phyloP scores from a whole-genome alignment of 1,284 basidiomycete species.

The Chondrostereum purpureum region DNA sequence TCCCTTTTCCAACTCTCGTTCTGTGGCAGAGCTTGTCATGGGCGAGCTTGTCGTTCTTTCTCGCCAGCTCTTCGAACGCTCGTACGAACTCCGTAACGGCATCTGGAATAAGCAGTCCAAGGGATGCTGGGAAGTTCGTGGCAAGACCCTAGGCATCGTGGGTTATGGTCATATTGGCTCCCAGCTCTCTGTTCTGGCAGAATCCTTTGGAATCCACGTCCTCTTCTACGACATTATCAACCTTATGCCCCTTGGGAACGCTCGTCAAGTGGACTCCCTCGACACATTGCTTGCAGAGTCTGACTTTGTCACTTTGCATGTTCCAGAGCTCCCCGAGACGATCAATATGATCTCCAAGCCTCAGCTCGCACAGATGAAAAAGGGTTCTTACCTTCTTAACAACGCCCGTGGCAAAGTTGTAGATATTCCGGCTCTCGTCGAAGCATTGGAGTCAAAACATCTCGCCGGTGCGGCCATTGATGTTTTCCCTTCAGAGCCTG shows the following conservation, averaged over 20 bases:
- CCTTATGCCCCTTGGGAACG: conserved; percentile 96
- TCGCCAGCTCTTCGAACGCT: conserved; percentile 88
- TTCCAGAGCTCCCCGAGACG: conserved; percentile 95
- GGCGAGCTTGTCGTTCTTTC: conserved; percentile 92
- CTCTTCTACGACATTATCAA: conserved; percentile 95
- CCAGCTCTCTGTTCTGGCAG: conserved; percentile 95
- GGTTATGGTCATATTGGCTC: conserved; percentile 99
- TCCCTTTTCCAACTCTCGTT: conserved; percentile 98
- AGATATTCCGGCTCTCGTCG: conserved; percentile 87
- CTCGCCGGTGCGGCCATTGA: conserved; percentile 94
- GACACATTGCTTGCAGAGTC: conserved; percentile 72
- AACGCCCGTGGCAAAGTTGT: conserved; percentile 95
- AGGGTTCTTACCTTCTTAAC: conserved; percentile 94
- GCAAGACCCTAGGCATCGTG: conserved; percentile 96
- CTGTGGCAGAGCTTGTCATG: conserved; percentile 97
- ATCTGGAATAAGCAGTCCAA: conserved; percentile 99
- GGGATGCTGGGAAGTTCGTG: conserved; percentile 96
- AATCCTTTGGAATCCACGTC: conserved; percentile 94
- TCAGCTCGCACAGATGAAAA: conserved; percentile 89
- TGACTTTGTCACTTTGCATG: conserved; percentile 95
- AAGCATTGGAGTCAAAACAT: conserved; percentile 77
- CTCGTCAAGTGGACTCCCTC: conserved; percentile 84
- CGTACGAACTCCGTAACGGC: conserved; percentile 82
- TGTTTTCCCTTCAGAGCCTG: conserved; percentile 92
- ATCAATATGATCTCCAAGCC: conserved; percentile 84